phyloP scores from a whole-genome alignment of 2,329 filamentous ascomycete genomes.

The Orbilia blumenaviensis region DNA sequence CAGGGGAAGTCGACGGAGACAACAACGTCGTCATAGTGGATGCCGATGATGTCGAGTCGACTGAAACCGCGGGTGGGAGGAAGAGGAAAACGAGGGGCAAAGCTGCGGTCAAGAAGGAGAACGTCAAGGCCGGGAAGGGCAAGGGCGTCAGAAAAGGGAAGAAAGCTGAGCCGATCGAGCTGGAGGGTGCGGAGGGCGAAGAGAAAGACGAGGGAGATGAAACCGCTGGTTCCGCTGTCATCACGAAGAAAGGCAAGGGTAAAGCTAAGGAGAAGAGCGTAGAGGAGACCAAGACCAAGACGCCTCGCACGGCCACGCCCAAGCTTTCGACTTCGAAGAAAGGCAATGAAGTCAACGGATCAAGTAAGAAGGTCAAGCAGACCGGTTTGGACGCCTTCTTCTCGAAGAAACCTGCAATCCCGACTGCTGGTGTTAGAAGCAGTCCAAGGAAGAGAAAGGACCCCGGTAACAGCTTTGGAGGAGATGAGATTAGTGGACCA shows the following conservation, averaged over 20 bases:
- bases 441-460: conserved; percentile 51
- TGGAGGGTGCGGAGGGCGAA: background rate
- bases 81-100: conserved; percentile 41
- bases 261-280: conserved; percentile 35
- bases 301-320: conserved; percentile 20
- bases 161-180: background rate
- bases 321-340: conserved; percentile 35
- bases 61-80: conserved; percentile 21
- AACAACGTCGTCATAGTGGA: conserved; percentile 49
- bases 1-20: conserved; percentile 43
- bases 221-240: background rate
- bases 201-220: conserved; percentile 21
- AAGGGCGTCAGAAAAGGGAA: background rate
- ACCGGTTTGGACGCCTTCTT: conserved; percentile 46
- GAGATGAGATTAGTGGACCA: conserved; percentile 19
- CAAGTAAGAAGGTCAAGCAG: conserved; percentile 29
- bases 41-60: conserved; percentile 38
- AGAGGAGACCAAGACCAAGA: background rate
- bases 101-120: conserved; percentile 32
- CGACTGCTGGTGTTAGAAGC: conserved; percentile 35
- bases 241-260: conserved; percentile 16
- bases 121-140: background rate
- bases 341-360: conserved; percentile 2
- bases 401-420: conserved; percentile 28
- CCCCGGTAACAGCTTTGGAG: background rate